Evolutionary conservation across 768 basidiomycete species (phyloP), one percentile per base, ranked within the genome.

Genomic region (Cytidiella melzeri): DNA sequence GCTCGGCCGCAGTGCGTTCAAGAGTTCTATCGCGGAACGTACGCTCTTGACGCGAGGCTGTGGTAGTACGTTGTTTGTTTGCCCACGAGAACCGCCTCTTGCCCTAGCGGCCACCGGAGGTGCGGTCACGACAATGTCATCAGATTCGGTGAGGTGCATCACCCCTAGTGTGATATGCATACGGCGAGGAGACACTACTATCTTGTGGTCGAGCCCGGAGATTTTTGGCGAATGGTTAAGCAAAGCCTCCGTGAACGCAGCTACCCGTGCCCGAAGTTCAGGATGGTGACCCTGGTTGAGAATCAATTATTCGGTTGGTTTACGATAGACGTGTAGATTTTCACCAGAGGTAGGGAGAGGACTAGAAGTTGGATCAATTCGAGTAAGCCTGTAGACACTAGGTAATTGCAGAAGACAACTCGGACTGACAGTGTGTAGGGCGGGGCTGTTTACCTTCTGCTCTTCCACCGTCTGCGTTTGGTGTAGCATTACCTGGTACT

Each of bases 141-240:
- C 5, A 24, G 40, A 4, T 23, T 41, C 12, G 34, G 43, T 62
- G 27, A 88, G 78, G 0, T 75, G 66, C 82, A 90, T 84, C 1
- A 87, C 84, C 1, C 86, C 87, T 2, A 90, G 66, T 0, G 87
- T 89, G 49, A 89, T 64, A 62, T 90, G 87, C 38, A 88, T 64
- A n/a, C 85, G 63, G 9, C 74, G 70, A 0, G 73, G 64, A 6
- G 69, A 69, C 47, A 87, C 73, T 46, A 84, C 63, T 55, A 89
- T 78, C 2, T 75, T 71, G 7, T 57, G 58, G 63, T 90, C 82
- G 3, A 90, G 67, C 0, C 87, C 87, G 0, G 64, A 54, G 20
- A 72, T 68, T 5, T 66, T 52, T 1, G 70, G 69, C 3, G 51
- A 47, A 21, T 54, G 47, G 3, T 43, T 47, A 7, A 70, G 65